Evolutionary conservation across 768 basidiomycete species (phyloP), one percentile per base, ranked within the genome.

Genomic region (Aureoboletus auriporus): DNA sequence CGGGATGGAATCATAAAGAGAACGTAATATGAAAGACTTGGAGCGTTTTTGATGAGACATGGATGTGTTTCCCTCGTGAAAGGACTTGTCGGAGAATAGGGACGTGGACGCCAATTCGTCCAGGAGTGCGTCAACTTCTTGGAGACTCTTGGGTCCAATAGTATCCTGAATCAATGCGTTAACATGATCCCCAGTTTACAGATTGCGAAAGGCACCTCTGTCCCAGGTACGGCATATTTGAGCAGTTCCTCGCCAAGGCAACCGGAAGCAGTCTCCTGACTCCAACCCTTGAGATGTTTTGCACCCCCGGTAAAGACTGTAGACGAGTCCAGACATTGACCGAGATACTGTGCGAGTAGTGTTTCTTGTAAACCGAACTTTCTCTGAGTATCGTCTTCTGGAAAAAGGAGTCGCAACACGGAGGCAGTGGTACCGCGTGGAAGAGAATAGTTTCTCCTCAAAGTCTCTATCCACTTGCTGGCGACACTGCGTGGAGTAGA

Each of bases 321-420:
- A 43, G 59, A 70, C 29, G 77, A 57, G 39, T 75, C 74, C 49
- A 78, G 71, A 37, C 73, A 72, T 16, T 79, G 69, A 1, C 73
- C 71, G 0, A 94, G 70, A 27, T 74, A 64, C 10, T 67, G 61
- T 1, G 76, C 74, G 16, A 94, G 73, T 30, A 68, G 74, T 12
- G 71, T 68, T 69, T 93, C 90, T 61, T 86, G 80, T 59, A 93
- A 71, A 30, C 81, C 79, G 56, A 85, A 94, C 63, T 81, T 80
- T 20, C 93, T 74, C 13, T 76, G 66, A 1, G 70, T 57, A 51
- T 93, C 89, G 48, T 90, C 82, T 51, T 93, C 84, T 0, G 93
- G 92, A 60, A 93, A 94, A n/a, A 95, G 69, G 5, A 93, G 66
- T 7, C 82, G 78, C 57, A 94, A 83, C 28, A 90, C 66, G 6